These are phyloP conservation scores for Chlorella ohadii DNA, from an alignment of 139 green algal genomes.

Conservation along the genomic window DNA sequence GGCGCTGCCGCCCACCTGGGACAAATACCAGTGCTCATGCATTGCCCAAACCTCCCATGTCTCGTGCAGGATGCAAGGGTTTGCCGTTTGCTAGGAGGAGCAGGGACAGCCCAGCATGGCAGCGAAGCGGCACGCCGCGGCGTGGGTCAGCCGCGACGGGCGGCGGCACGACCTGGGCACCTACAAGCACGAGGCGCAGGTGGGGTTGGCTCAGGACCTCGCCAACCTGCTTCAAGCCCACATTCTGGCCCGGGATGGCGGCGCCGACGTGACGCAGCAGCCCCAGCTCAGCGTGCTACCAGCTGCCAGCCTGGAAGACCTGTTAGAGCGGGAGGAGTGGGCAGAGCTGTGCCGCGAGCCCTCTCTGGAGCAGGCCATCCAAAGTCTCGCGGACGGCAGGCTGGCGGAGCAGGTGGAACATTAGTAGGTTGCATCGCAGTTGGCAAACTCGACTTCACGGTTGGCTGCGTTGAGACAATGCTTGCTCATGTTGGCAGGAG, in stretches of 20 bases:
- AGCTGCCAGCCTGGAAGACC: neutral
- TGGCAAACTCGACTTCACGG: too few species aligned
- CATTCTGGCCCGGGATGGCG: neutral
- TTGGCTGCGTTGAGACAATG: too few species aligned
- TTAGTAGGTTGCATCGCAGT: too few species aligned
- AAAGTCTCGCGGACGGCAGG: neutral
- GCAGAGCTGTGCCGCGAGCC: neutral
- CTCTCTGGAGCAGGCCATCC: neutral
- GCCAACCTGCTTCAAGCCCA: slow-evolving; percentile 4
- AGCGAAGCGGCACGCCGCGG: neutral
- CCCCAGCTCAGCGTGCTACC: neutral
- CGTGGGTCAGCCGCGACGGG: neutral
- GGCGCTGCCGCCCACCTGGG: too few species aligned
- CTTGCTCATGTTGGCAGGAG: too few species aligned
- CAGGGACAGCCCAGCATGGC: too few species aligned
- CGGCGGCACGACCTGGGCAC: neutral
- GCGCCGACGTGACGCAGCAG: neutral
- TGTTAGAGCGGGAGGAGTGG: slow-evolving; percentile 4
- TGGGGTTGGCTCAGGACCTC: neutral
- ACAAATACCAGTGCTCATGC: too few species aligned
- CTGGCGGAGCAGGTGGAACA: slow-evolving; percentile 24
- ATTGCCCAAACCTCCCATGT: too few species aligned
- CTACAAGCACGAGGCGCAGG: neutral
- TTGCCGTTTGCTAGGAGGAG: too few species aligned
- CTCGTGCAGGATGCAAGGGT: too few species aligned